These are phyloP conservation scores for Cichorium intybus DNA, from an alignment of 140 eudicot species.

Conservation along the genomic window DNA sequence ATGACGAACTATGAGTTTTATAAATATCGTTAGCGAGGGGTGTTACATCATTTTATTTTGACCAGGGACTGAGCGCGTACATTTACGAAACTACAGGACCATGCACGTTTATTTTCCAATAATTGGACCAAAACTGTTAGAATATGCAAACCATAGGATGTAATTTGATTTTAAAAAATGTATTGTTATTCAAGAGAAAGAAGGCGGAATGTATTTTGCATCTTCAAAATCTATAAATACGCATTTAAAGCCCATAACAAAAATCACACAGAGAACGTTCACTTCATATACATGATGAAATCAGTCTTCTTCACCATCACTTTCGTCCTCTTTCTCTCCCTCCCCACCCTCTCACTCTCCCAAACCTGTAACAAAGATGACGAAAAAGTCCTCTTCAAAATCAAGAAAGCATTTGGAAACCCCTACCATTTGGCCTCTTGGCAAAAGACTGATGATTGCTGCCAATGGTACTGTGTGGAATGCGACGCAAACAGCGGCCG, in stretches of 20 bases:
- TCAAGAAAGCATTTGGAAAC: constrained; percentile 39
- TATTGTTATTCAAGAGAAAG: not conserved
- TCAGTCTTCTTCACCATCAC: constrained; percentile 4
- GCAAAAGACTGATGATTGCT: constrained; percentile 42
- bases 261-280: not conserved
- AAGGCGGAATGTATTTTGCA: constrained; percentile 14
- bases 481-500: constrained; percentile 41
- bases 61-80: too few species aligned
- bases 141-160: too few species aligned
- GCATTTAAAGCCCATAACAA: not conserved
- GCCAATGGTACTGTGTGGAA: constrained; percentile 34
- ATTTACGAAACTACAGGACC: too few species aligned
- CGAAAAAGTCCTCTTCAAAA: constrained; percentile 48
- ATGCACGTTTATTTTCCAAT: too few species aligned
- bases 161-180: too few species aligned
- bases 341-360: constrained; percentile 22
- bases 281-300: constrained; percentile 15
- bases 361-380: constrained; percentile 48
- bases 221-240: constrained; percentile 23
- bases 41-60: too few species aligned
- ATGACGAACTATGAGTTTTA: too few species aligned
- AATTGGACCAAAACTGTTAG: too few species aligned
- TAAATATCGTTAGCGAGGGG: too few species aligned
- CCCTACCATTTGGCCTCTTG: constrained; percentile 50
- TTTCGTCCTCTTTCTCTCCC: constrained; percentile 23